These are phyloP conservation scores for Metschnikowia cubensis DNA, from an alignment of 805 yeast species.

Conservation along the genomic window DNA sequence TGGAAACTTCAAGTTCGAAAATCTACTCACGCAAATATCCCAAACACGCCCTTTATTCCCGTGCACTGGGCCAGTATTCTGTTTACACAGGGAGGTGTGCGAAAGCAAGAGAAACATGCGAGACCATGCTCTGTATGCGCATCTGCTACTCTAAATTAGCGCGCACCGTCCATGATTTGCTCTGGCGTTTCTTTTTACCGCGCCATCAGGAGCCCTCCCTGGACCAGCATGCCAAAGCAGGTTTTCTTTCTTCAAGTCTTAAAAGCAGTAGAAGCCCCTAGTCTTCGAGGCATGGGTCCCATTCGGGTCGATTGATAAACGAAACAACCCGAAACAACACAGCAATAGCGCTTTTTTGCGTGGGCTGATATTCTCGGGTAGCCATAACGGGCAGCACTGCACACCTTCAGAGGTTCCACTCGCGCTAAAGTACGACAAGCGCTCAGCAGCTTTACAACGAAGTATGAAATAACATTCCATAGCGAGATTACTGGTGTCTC, in stretches of 20 bases:
- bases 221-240: neutral
- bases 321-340: neutral
- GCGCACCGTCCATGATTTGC: neutral
- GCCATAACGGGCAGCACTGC: neutral
- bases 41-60: no score
- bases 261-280: neutral
- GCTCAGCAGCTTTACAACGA: neutral
- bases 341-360: neutral
- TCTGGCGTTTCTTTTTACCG: neutral
- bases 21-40: no score
- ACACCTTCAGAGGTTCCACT: neutral
- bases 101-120: neutral
- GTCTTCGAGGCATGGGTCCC: neutral
- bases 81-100: neutral
- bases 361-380: neutral
- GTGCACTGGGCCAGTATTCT: neutral
- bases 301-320: no score
- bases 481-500: neutral
- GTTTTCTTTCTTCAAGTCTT: no score
- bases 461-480: neutral
- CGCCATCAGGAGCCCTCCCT: neutral
- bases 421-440: neutral
- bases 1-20: no score
- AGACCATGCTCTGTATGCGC: neutral
- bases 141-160: neutral